Evolutionary conservation across 805 yeast species (phyloP), one percentile per base, ranked within the genome.

Genomic region (Teunomyces cretensis): DNA sequence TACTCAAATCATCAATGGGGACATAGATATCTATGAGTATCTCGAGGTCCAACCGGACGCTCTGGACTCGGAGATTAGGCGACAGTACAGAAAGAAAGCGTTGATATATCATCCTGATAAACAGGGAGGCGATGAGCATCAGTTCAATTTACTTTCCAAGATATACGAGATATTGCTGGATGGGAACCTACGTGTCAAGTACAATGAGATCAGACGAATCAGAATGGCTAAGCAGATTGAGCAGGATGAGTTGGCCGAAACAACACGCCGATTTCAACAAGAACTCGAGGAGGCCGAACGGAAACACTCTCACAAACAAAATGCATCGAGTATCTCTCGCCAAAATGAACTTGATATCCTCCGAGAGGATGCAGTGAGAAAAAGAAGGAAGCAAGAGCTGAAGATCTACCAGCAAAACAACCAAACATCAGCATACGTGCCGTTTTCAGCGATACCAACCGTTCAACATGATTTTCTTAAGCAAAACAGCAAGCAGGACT

Each of bases 51-150:
- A 47, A 0, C 55, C 58, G 1, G 48, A 49, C 8, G 65, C 71
- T 9, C 32, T 57, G 5, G 30, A 28, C 3, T 42, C 45, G 2
- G 64, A 58, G 9, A 66, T 72, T 17, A 51, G 61, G 33, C 44
- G 57, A 5, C 60, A 58, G 39, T 72, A 67, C 51, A 56, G 75
- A 31, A 52, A 53, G 32, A 50, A 59, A 45, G 76, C 77, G 0
- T 60, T 72, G 15, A 38, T 48, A 15, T 66, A 55, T 47, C 76
- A 72, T 48, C 76, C 77, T 6, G 77, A 72, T 51, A 72, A 71
- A 51, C 64, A 65, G 16, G 53, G 52, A 9, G 49, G 49, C 15
- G 43, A 44, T 32, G 39, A 47, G 9, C 45, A 45, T 14, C 57
- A 62, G 46, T 72, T 72, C 53, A 65, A 65, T 31, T 39, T 60